Conservation (phyloP, 495 filamentous ascomycete genomes). For the Parmelia sp. region DNA sequence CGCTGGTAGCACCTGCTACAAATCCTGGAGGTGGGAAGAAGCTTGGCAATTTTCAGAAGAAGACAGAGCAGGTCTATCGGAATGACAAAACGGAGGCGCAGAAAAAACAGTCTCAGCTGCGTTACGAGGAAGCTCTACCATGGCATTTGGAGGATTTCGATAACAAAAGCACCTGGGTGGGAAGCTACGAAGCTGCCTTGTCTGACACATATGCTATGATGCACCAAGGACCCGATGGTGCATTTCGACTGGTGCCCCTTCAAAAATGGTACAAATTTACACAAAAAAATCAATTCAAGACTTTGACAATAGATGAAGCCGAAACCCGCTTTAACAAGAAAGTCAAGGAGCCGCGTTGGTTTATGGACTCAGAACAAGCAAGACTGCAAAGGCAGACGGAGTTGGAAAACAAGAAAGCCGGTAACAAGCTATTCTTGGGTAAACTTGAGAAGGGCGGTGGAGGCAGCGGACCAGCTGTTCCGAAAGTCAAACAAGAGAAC, state of each 20-base stretch:
- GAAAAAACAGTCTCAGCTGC: constrained; percentile 67
- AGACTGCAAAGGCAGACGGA: constrained; percentile 44
- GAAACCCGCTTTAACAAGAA: constrained; percentile 74
- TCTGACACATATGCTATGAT: constrained; percentile 74
- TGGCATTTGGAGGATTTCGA: constrained; percentile 98
- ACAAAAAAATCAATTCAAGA: constrained; percentile 74
- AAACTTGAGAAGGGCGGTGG: constrained; percentile 29
- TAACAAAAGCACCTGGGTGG: constrained; percentile 86
- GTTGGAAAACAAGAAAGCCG: constrained; percentile 34
- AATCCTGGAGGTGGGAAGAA: constrained; percentile 53
- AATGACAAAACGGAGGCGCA: constrained; percentile 78
- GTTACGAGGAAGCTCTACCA: constrained; percentile 90
- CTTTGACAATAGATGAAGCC: constrained; percentile 74
- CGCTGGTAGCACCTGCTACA: constrained; percentile 75
- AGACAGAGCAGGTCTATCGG: constrained; percentile 62
- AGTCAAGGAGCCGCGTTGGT: constrained; percentile 66
- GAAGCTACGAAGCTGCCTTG: constrained; percentile 77
- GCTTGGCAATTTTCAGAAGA: constrained; percentile 54
- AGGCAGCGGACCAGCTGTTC: constrained; percentile 24
- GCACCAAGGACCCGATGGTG: constrained; percentile 50
- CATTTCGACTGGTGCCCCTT: constrained; percentile 80
- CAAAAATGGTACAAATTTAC: constrained; percentile 95
- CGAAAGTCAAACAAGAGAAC: constrained; percentile 48
- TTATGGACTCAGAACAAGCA: constrained; percentile 59
- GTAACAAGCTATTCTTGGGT: constrained; percentile 27